These are phyloP conservation scores for Porodaedalea pini DNA, from an alignment of 1,284 basidiomycete species.

Conservation along the genomic window DNA sequence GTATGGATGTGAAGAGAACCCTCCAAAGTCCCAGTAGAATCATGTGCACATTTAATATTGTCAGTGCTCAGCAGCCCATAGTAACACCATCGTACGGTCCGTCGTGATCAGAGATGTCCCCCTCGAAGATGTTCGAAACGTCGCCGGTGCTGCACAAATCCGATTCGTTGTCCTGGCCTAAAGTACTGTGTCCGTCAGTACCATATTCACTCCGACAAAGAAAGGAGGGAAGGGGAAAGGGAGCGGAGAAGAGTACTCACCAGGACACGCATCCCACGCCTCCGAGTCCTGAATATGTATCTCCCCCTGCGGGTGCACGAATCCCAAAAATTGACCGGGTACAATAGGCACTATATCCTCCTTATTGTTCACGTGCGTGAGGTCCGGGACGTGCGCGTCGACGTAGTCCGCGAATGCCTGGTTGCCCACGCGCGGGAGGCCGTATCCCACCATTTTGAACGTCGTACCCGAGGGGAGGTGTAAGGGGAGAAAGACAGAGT, in stretches of 20 bases:
- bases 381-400: constrained; percentile 21
- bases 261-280: constrained; percentile 26
- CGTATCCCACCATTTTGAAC: constrained; percentile 42
- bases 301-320: constrained; percentile 30
- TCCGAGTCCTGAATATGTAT: constrained; percentile 28
- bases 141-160: constrained; percentile 20
- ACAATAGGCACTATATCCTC: constrained; percentile 32
- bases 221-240: too few relatives aligned
- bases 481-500: constrained; percentile 43
- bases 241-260: constrained; percentile 12
- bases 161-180: constrained; percentile 22
- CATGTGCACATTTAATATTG: background rate
- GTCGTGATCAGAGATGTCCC: constrained; percentile 21
- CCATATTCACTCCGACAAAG: background rate
- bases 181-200: background rate
- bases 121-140: constrained; percentile 22
- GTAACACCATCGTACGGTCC: constrained; percentile 26
- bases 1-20: too few relatives aligned
- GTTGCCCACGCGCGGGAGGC: constrained; percentile 37
- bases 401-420: constrained; percentile 26
- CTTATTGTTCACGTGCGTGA: constrained; percentile 31
- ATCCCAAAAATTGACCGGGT: constrained; percentile 31
- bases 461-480: constrained; percentile 37
- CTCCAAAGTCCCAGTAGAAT: background rate
- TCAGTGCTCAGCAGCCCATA: constrained; percentile 21